Percentiles rank a stretch among this genome's conserved stretches.
These are phyloP conservation scores for Polysphondylium violaceum DNA, from an alignment of 78 protist genomes.

Conservation along the genomic window DNA sequence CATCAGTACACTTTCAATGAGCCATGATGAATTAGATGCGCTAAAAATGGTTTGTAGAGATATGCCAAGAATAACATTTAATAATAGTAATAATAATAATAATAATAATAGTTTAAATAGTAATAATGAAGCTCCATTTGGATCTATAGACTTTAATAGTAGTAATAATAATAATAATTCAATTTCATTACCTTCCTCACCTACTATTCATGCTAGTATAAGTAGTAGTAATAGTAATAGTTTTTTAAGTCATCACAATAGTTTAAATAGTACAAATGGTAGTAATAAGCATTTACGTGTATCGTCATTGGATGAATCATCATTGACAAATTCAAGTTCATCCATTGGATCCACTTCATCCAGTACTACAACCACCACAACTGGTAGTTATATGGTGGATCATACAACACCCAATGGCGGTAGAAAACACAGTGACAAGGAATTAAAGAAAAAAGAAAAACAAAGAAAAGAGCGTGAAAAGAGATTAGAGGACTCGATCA, in stretches of 20 bases:
- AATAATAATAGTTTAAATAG: not conserved
- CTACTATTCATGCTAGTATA: not conserved
- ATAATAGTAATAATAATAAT: not conserved
- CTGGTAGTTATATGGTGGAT: not conserved
- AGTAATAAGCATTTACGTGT: slow-evolving; percentile 21
- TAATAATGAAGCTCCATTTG: too few relatives aligned
- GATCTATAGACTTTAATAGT: not conserved
- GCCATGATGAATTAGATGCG: slow-evolving; percentile 48
- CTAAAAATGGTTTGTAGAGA: slow-evolving; percentile 67
- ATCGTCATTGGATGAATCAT: slow-evolving; percentile 15
- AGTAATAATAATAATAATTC: not conserved
- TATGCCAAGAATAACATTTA: slow-evolving; percentile 22
- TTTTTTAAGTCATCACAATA: too few relatives aligned
- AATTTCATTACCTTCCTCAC: not conserved
- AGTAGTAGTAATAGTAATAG: not conserved
- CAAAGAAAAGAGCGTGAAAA: slow-evolving; percentile 60
- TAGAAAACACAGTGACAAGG: slow-evolving; percentile 30
- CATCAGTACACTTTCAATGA: slow-evolving; percentile 6
- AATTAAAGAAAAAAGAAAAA: slow-evolving; percentile 66
- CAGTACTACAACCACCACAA: not conserved
- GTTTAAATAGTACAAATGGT: not conserved
- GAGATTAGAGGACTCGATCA: slow-evolving; percentile 60
- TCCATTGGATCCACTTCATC: not conserved
- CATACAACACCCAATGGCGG: not conserved
- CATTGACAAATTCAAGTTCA: not conserved